Evolutionary conservation across 1,284 basidiomycete genomes (phyloP).

Genomic region (Boletus holoroseus): DNA sequence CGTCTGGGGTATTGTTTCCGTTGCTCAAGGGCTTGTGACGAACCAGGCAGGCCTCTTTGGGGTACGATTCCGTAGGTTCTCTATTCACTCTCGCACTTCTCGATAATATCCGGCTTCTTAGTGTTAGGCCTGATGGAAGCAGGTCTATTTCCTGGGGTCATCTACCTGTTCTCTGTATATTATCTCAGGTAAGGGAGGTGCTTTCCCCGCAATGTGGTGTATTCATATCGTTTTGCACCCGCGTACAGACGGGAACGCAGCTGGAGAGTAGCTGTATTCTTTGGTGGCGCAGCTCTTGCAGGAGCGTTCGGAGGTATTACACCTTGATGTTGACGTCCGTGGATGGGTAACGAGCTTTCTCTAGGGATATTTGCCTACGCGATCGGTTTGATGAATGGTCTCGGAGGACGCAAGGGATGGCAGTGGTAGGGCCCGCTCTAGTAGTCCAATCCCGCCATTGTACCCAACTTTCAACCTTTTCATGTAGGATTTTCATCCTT

Average conservation of each 20-base stretch:
- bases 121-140: conserved; percentile 53
- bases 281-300: conserved; percentile 53
- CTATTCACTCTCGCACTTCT: neutral
- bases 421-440: conserved; percentile 37
- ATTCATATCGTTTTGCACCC: neutral
- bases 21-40: conserved; percentile 54
- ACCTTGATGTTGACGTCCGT: neutral
- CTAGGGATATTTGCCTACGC: conserved; percentile 50
- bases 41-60: conserved; percentile 53
- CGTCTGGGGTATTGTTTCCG: conserved; percentile 55
- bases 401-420: conserved; percentile 53
- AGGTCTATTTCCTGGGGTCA: conserved; percentile 56
- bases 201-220: neutral
- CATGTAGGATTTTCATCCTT: conserved; percentile 54
- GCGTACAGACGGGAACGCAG: conserved; percentile 46
- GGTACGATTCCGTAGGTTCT: conserved; percentile 45
- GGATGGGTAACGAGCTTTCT: neutral
- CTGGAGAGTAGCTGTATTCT: conserved; percentile 57
- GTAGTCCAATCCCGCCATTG: neutral
- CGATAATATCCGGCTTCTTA: conserved; percentile 17
- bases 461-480: neutral
- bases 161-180: conserved; percentile 59
- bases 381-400: conserved; percentile 54
- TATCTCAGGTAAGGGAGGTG: conserved; percentile 41
- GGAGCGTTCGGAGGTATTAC: conserved; percentile 51